Evolutionary conservation across 805 yeast species (phyloP), one percentile per base, ranked within the genome.

Genomic region (Tetrapisispora iriomotensis): DNA sequence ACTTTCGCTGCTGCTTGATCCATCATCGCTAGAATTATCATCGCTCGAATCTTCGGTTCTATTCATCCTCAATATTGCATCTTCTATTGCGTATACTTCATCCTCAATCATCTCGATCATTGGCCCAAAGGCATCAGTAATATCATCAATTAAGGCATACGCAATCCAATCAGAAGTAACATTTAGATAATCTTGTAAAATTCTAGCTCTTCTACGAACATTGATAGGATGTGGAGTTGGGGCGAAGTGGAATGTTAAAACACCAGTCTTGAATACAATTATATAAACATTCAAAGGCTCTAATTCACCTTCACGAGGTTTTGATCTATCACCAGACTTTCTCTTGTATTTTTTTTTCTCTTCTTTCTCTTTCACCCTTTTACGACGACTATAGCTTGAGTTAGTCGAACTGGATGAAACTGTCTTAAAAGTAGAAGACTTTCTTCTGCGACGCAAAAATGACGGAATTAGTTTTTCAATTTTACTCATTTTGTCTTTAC

Each of bases 151-250:
- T 46, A 92, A 65, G 0, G 97, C 97, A 62, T 92, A 92, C 1
- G 96, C 90, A 34, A 92, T 81, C 98, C 98, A 92, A 60, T 92
- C 97, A 0, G 96, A 77, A 2, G 90, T 76, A 5, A 92, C 95
- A 2, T 84, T 85, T 45, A 92, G 66, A 54, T 88, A 90, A 58
- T 92, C 98, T 45, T 80, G 71, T 45, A 90, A 68, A 46, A 92
- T 65, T 41, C 98, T 70, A 0, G 95, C 94, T 58, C 98, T 75
- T 58, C 97, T 73, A 49, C 98, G 75, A 24, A 92, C 98, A 54
- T 92, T 92, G 36, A 87, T 83, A 0, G 97, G 94, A 60, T 92
- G 98, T 3, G 96, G 95, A 0, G 96, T 86, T 10, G 96, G 90
- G 8, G 86, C 79, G 61, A 85, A 86, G 63, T 92, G 98, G 65